Conservation (phyloP, 108 stramenopile species). For the Aurantiochytrium sp. region DNA sequence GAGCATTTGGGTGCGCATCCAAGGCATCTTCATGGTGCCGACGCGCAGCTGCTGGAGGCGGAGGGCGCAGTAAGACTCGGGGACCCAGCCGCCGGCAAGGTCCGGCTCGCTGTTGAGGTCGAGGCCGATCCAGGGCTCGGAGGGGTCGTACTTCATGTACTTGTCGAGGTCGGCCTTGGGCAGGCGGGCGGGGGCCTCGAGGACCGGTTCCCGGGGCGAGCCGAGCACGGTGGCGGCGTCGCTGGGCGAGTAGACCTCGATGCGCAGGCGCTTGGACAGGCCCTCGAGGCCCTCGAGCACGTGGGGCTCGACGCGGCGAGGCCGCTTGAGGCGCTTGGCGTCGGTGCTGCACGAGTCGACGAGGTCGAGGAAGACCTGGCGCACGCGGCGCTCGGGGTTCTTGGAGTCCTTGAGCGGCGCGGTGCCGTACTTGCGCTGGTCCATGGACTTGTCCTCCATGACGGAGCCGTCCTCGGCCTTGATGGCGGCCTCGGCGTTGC, state of each 20-base stretch:
- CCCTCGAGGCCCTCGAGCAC: neutral
- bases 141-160: neutral
- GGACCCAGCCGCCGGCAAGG: neutral
- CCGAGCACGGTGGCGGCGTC: neutral
- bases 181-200: neutral
- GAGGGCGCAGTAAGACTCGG: neutral
- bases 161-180: neutral
- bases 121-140: neutral
- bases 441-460: neutral
- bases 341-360: neutral
- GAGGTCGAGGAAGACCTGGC: neutral
- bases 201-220: neutral
- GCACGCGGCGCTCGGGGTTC: neutral
- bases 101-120: neutral
- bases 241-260: neutral
- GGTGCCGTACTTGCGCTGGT: neutral
- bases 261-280: neutral
- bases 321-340: neutral
- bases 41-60: neutral
- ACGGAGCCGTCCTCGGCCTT: neutral
- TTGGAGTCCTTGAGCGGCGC: neutral
- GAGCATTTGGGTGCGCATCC: neutral
- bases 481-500: neutral
- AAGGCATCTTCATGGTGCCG: conserved; percentile 3
- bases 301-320: neutral